Conservation (phyloP, 192 early-diverging fungal genomes). For the Coemansia sp. region DNA sequence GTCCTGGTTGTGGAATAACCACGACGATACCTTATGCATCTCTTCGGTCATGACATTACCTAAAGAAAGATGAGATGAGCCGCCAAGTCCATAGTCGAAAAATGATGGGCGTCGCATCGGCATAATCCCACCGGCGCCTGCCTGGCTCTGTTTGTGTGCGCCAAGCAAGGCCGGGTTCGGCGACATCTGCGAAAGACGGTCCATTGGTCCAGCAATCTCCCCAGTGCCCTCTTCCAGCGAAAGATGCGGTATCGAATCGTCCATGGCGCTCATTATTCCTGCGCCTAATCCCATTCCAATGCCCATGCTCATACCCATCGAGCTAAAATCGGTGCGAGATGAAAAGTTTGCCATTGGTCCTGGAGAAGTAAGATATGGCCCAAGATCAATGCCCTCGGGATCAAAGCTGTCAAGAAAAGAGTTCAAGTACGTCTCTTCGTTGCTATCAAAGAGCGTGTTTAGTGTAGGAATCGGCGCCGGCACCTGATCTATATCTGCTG, state of each 20-base stretch:
- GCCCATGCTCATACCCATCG: constrained; percentile 48
- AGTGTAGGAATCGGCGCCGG: not conserved
- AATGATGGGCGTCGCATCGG: constrained; percentile 28
- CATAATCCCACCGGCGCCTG: constrained; percentile 12
- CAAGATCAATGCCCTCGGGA: constrained; percentile 32
- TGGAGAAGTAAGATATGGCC: constrained; percentile 35
- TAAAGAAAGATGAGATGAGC: constrained; percentile 35
- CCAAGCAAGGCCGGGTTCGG: not conserved
- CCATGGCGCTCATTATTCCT: constrained; percentile 48
- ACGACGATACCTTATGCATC: constrained; percentile 48
- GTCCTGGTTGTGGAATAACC: constrained; percentile 46
- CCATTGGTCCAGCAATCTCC: constrained; percentile 8
- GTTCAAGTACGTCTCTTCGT: constrained; percentile 49
- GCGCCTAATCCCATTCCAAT: no score
- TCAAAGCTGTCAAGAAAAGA: constrained; percentile 52
- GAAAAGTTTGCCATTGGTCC: constrained; percentile 36
- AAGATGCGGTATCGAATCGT: constrained; percentile 49
- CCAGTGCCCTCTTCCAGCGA: constrained; percentile 31
- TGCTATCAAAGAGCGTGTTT: constrained; percentile 40
- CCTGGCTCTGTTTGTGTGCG: not conserved
- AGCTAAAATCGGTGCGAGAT: constrained; percentile 31
- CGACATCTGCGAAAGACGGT: constrained; percentile 19
- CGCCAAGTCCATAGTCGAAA: constrained; percentile 46
- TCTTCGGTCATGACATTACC: constrained; percentile 50
- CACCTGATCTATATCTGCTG: constrained; percentile 8